A percentile compares a stretch with the other conserved stretches of the same genome.
Conservation (phyloP, 129 eudicot species). For the Centella asiatica region DNA sequence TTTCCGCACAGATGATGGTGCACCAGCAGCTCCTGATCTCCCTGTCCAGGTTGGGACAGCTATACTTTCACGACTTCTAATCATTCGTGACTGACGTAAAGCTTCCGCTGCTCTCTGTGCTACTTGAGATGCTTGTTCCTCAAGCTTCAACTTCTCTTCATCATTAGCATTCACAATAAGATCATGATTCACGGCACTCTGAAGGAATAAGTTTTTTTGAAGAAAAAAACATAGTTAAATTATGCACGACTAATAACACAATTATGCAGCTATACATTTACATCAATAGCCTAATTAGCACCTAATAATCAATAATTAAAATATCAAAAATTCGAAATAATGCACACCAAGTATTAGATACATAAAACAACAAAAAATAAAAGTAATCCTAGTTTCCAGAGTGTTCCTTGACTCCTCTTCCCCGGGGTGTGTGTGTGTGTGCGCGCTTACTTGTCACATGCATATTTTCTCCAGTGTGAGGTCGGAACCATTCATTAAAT, state of each 20-base stretch:
- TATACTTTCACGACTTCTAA: slow-evolving; percentile 65
- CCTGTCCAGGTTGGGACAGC: slow-evolving; percentile 96
- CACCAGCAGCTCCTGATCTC: slow-evolving; percentile 83
- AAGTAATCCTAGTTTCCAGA: not conserved
- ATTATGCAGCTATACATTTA: not conserved
- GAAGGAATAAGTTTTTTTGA: slow-evolving; percentile 1
- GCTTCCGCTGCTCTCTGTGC: slow-evolving; percentile 98
- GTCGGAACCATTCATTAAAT: no score
- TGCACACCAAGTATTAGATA: no score
- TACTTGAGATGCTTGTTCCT: slow-evolving; percentile 79
- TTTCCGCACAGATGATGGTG: slow-evolving; percentile 47
- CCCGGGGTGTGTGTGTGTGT: no score
- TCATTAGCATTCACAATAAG: slow-evolving; percentile 78
- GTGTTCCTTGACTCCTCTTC: no score
- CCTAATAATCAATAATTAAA: not conserved
- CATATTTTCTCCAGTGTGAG: not conserved
- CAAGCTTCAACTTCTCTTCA: slow-evolving; percentile 65
- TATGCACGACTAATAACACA: not conserved
- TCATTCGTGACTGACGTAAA: slow-evolving; percentile 79
- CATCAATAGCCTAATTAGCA: not conserved
- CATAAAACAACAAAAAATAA: not conserved
- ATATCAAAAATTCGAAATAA: no score
- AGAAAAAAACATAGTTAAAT: not conserved
- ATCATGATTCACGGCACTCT: slow-evolving; percentile 99
- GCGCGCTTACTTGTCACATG: no score